Evolutionary conservation across 192 early-diverging fungal genomes (phyloP).

Genomic region (Cladochytrium replicatum): DNA sequence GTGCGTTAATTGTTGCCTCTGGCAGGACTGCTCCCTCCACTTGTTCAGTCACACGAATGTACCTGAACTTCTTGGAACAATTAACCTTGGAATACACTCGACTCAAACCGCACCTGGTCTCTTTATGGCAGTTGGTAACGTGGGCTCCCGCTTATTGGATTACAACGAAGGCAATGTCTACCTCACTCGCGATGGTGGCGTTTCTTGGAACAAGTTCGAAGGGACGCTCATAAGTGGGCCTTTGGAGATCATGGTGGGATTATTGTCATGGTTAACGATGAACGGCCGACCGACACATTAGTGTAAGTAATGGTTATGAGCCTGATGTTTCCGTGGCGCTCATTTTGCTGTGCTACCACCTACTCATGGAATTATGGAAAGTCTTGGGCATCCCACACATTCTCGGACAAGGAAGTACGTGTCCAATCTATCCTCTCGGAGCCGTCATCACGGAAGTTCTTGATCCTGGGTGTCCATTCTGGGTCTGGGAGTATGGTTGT

Average conservation of each 20-base stretch:
- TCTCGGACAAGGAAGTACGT: constrained; percentile 48
- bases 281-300: constrained; percentile 55
- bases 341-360: constrained; percentile 22
- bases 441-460: constrained; percentile 59
- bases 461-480: constrained; percentile 53
- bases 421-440: constrained; percentile 54
- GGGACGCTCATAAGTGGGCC: constrained; percentile 61
- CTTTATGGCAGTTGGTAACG: constrained; percentile 58
- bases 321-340: not conserved
- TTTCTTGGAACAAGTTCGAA: constrained; percentile 66
- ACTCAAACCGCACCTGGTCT: constrained; percentile 26
- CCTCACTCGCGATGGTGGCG: constrained; percentile 80
- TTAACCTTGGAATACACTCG: constrained; percentile 12
- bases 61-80: too few species aligned
- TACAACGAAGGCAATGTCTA: constrained; percentile 62
- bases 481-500: constrained; percentile 10
- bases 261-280: constrained; percentile 65
- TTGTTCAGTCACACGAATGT: constrained; percentile 5
- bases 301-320: not conserved
- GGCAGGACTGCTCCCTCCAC: constrained; percentile 12
- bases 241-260: constrained; percentile 87
- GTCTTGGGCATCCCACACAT: constrained; percentile 55
- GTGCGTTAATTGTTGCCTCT: too few species aligned
- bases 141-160: constrained; percentile 51
- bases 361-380: constrained; percentile 74